These are phyloP conservation scores for Salix brachista DNA, from an alignment of 345 rosid genomes.

Conservation along the genomic window DNA sequence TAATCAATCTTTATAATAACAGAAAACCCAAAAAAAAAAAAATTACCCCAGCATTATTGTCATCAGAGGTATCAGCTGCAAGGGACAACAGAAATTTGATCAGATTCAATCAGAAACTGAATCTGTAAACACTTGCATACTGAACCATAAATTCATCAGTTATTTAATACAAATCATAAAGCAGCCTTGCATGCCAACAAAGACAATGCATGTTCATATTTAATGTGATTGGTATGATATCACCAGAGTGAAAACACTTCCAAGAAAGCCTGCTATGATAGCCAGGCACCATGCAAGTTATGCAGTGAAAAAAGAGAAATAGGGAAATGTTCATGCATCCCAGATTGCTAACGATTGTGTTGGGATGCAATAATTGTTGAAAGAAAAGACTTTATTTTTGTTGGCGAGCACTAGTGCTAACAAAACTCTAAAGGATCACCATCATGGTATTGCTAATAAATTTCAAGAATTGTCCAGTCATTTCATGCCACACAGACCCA, in stretches of 20 bases:
- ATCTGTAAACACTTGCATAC: not conserved
- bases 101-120: conserved; percentile 8
- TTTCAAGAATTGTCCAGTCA: not conserved
- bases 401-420: not conserved
- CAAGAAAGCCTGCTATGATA: not conserved
- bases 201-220: not conserved
- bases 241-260: not conserved
- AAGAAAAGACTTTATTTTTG: not conserved
- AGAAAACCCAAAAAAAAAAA: not conserved
- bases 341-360: not conserved
- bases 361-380: not conserved
- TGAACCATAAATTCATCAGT: not conserved
- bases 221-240: not conserved
- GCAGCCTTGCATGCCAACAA: not conserved
- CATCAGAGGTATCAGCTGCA: conserved; percentile 79
- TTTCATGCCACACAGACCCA: not conserved
- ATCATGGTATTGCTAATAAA: not conserved
- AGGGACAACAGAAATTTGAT: conserved; percentile 14
- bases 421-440: not conserved
- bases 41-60: conserved; percentile 47
- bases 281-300: not conserved
- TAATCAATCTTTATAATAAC: not conserved
- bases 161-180: not conserved
- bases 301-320: not conserved
- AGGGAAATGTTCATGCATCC: not conserved